Conservation (phyloP, 768 basidiomycete genomes). For the Trametes cinnabarina region DNA sequence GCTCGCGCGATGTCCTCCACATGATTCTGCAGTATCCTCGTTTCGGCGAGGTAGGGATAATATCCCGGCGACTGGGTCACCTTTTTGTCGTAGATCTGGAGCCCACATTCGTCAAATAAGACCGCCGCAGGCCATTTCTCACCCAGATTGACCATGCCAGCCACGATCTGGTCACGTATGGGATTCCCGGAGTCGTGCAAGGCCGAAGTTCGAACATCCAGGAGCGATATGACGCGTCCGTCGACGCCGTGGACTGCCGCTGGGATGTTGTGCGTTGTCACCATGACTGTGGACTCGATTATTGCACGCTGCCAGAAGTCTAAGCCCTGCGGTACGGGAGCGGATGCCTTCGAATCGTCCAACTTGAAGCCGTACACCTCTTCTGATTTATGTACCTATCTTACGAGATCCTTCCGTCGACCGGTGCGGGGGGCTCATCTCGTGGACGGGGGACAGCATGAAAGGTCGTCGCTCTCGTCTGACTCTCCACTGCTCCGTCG, state of each 20-base stretch:
- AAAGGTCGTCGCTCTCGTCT: no score
- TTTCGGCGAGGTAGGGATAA: constrained; percentile 87
- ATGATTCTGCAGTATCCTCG: constrained; percentile 72
- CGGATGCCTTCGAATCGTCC: no score
- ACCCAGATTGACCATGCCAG: constrained; percentile 53
- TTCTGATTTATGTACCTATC: no score
- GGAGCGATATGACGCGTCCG: neutral
- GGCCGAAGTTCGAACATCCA: neutral
- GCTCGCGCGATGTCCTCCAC: constrained; percentile 69
- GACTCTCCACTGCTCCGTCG: no score
- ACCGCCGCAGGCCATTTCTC: constrained; percentile 71
- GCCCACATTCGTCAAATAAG: constrained; percentile 82
- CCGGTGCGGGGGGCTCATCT: no score
- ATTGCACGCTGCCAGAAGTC: no score
- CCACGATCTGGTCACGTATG: constrained; percentile 46
- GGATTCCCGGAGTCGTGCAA: neutral
- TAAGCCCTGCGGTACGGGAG: no score
- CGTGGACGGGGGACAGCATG: no score
- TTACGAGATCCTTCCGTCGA: no score
- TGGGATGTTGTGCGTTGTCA: neutral
- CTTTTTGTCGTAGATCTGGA: constrained; percentile 83
- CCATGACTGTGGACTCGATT: no score
- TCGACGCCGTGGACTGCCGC: no score
- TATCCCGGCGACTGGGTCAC: constrained; percentile 79
- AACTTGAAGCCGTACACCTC: no score